Conservation (phyloP, 768 basidiomycete genomes). For the Collybiopsis confluens region DNA sequence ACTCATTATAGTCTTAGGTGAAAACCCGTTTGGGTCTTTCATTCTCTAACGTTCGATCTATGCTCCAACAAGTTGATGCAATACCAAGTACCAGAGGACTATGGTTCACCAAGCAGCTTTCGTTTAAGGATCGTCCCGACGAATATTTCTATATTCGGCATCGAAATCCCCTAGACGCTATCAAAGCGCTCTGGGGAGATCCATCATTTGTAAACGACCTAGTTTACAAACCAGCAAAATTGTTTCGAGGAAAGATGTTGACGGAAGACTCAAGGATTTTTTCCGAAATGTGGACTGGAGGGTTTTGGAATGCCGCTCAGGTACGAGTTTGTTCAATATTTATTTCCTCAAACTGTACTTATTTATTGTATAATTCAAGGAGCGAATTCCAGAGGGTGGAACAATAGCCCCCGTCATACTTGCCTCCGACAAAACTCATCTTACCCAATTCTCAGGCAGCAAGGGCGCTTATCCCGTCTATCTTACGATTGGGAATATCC, state of each 20-base stretch:
- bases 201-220: constrained; percentile 5
- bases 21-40: background rate
- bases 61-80: constrained; percentile 8
- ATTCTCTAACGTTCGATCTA: background rate
- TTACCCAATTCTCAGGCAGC: constrained; percentile 23
- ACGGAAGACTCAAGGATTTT: background rate
- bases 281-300: background rate
- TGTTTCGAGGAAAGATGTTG: constrained; percentile 4
- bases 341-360: background rate
- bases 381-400: constrained; percentile 4
- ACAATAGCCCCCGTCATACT: constrained; percentile 26
- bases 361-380: background rate
- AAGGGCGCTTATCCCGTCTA: constrained; percentile 31
- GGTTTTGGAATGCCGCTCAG: background rate
- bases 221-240: constrained; percentile 18
- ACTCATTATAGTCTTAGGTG: background rate
- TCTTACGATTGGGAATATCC: constrained; percentile 27
- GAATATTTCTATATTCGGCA: constrained; percentile 5
- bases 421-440: constrained; percentile 28
- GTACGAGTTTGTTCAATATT: background rate
- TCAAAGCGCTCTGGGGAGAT: constrained; percentile 6
- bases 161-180: constrained; percentile 9
- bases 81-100: background rate
- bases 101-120: background rate
- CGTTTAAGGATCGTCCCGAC: constrained; percentile 1